A percentile compares a stretch with the other conserved stretches of the same genome.
These are phyloP conservation scores for Debaryomycetaceae sp. DNA, from an alignment of 1,139 yeast genomes.

Conservation along the genomic window DNA sequence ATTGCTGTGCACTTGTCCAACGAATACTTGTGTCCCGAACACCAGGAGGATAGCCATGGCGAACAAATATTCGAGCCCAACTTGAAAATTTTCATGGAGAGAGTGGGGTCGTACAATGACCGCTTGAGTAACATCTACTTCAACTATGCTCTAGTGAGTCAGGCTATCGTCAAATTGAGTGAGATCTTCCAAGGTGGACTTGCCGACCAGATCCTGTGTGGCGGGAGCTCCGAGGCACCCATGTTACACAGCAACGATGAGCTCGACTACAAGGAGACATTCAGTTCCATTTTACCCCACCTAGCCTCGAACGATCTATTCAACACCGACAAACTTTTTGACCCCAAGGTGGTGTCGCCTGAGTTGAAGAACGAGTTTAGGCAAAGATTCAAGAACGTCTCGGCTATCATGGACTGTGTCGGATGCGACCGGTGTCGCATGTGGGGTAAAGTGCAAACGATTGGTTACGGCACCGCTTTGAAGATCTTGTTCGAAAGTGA, in stretches of 20 bases:
- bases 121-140: constrained; percentile 86
- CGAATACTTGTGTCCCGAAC: constrained; percentile 69
- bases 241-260: no score
- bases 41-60: constrained; percentile 40
- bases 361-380: constrained; percentile 79
- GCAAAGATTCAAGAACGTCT: constrained; percentile 79
- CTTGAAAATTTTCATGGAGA: constrained; percentile 72
- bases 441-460: constrained; percentile 97
- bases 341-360: constrained; percentile 57
- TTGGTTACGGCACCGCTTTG: constrained; percentile 95
- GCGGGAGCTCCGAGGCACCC: no score
- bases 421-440: constrained; percentile 96
- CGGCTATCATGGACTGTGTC: constrained; percentile 95
- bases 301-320: constrained; percentile 36
- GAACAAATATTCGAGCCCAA: constrained; percentile 64
- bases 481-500: constrained; percentile 75
- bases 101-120: constrained; percentile 89
- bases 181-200: constrained; percentile 23
- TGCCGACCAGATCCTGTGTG: constrained; percentile 21
- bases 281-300: constrained; percentile 25
- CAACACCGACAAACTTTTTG: constrained; percentile 42
- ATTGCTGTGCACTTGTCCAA: constrained; percentile 90
- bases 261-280: constrained; percentile 39
- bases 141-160: constrained; percentile 83
- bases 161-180: constrained; percentile 67